These are phyloP conservation scores for Cercospora citrullina DNA, from an alignment of 2,329 filamentous ascomycete species.

Conservation along the genomic window DNA sequence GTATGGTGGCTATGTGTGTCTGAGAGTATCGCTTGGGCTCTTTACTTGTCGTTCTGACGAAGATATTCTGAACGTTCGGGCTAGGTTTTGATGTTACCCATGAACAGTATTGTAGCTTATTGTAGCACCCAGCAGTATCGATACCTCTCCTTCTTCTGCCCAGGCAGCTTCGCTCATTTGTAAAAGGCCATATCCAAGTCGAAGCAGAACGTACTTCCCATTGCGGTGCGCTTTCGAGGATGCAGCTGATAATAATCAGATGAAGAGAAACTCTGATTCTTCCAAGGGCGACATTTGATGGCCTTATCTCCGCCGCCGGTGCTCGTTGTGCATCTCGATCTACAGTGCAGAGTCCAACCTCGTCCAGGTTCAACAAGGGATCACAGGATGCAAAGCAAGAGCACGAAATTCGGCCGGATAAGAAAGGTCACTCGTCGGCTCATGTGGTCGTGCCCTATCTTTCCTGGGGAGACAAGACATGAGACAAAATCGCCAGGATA, in stretches of 20 bases:
- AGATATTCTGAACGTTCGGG: background rate
- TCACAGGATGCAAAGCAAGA: background rate
- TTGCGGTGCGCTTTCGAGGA: background rate
- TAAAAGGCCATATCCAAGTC: background rate
- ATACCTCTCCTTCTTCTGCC: background rate
- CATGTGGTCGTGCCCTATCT: background rate
- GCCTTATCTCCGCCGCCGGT: background rate
- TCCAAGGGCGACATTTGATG: background rate
- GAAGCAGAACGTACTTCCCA: background rate
- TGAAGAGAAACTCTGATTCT: background rate
- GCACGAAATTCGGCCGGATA: background rate
- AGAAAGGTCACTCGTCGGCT: background rate
- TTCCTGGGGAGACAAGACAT: background rate
- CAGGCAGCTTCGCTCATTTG: background rate
- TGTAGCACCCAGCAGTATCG: background rate
- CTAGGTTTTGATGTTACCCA: background rate
- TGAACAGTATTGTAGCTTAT: slow-evolving; percentile 1
- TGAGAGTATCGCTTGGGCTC: background rate
- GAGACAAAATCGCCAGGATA: background rate
- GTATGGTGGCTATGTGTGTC: background rate
- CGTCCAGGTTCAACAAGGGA: background rate
- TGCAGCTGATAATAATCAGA: background rate
- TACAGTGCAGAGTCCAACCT: background rate
- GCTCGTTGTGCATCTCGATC: background rate
- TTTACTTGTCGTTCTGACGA: background rate